Conservation (phyloP, 2,329 filamentous ascomycete genomes). For the Fusarium humuli region DNA sequence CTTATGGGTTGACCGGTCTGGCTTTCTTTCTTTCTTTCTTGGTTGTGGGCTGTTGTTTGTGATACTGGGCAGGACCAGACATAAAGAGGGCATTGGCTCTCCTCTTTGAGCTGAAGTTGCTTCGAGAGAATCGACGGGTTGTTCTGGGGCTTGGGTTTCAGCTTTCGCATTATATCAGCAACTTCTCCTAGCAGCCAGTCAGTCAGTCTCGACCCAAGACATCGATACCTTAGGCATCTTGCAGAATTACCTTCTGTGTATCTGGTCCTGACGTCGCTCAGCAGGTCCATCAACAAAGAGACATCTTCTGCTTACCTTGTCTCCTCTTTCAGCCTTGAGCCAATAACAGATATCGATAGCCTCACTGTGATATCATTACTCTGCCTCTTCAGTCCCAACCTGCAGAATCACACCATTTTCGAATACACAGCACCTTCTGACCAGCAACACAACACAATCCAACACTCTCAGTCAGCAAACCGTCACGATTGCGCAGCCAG, state of each 20-base stretch:
- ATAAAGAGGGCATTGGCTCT: slow-evolving; percentile 29
- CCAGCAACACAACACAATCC: background rate
- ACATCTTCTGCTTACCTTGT: background rate
- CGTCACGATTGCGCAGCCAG: slow-evolving; percentile 10
- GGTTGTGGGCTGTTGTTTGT: slow-evolving; percentile 1
- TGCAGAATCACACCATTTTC: background rate
- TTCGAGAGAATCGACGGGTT: background rate
- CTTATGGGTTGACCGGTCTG: background rate
- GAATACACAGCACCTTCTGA: slow-evolving; percentile 1
- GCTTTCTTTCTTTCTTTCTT: background rate
- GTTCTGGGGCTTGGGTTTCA: background rate
- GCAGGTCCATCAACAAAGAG: background rate
- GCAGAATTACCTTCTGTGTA: background rate
- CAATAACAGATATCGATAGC: background rate
- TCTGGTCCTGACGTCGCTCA: background rate
- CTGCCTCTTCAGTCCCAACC: background rate
- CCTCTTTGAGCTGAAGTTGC: background rate
- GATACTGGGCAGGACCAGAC: slow-evolving; percentile 10
- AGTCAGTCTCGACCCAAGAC: background rate
- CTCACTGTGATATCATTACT: slow-evolving; percentile 2
- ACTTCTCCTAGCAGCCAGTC: background rate
- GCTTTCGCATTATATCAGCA: background rate
- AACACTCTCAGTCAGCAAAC: background rate
- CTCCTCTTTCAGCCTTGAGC: background rate
- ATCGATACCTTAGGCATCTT: background rate